A percentile compares a stretch with the other conserved stretches of the same genome.
Evolutionary conservation across 2,329 filamentous ascomycete genomes (phyloP).

Genomic region (Hypoxylon sp.): DNA sequence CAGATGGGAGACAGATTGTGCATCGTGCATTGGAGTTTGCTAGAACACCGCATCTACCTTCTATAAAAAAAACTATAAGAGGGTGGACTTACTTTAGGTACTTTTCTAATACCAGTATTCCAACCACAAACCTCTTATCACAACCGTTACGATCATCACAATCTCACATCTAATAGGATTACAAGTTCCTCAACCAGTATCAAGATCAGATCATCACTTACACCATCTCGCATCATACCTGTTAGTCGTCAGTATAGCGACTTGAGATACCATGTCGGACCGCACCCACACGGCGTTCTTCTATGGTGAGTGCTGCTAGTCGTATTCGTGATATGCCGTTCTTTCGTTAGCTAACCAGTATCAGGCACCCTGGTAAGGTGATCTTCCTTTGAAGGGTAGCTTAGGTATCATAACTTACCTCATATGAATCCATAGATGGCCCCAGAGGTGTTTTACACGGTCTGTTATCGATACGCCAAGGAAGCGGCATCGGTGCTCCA

Average conservation of each 20-base stretch:
- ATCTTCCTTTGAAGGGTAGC: neutral
- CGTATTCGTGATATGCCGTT: neutral
- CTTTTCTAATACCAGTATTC: neutral
- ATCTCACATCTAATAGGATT: neutral
- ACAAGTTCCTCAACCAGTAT: too few relatives aligned
- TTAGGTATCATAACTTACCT: constrained; percentile 19
- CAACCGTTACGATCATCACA: neutral
- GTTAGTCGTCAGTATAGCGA: neutral
- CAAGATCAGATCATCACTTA: neutral
- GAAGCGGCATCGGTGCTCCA: constrained; percentile 56
- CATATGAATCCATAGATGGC: constrained; percentile 70
- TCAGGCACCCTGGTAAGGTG: constrained; percentile 54
- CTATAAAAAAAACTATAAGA: neutral
- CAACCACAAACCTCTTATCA: too few relatives aligned
- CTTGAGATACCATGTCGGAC: constrained; percentile 29
- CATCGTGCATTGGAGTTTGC: neutral
- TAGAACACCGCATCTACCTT: neutral
- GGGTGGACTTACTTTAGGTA: neutral
- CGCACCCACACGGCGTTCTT: constrained; percentile 63
- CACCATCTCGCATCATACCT: neutral
- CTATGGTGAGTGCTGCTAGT: constrained; percentile 60
- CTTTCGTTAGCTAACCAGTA: constrained; percentile 43
- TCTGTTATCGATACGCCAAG: constrained; percentile 75
- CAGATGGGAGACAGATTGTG: neutral
- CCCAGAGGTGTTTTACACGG: constrained; percentile 85